Conservation (phyloP, 192 early-diverging fungal genomes). For the Backusella tarrabulga region DNA sequence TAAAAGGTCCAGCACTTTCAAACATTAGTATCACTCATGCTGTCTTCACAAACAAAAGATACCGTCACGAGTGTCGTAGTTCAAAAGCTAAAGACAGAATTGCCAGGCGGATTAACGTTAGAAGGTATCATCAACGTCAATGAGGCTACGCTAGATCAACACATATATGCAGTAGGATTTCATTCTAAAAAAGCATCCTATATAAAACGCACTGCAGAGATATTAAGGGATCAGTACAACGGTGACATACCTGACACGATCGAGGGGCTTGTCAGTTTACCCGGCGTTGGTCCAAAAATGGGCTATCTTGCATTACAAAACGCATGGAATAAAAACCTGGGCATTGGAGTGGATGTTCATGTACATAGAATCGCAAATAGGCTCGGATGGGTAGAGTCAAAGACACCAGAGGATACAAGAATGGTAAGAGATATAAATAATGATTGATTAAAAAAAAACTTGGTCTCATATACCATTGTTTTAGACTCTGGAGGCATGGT, state of each 20-base stretch:
- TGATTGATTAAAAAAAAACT: not conserved
- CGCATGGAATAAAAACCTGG: slow-evolving; percentile 83
- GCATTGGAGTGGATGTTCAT: slow-evolving; percentile 96
- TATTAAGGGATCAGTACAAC: slow-evolving; percentile 67
- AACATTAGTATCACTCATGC: slow-evolving; percentile 80
- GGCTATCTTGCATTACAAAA: slow-evolving; percentile 80
- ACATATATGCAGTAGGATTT: slow-evolving; percentile 85
- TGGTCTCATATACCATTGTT: not conserved
- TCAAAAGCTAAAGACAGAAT: slow-evolving; percentile 55
- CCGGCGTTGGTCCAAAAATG: slow-evolving; percentile 97
- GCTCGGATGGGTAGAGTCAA: slow-evolving; percentile 83
- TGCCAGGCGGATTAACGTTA: slow-evolving; percentile 69
- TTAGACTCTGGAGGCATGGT: slow-evolving; percentile 72
- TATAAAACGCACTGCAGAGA: slow-evolving; percentile 76
- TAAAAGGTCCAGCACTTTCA: slow-evolving; percentile 63
- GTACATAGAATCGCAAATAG: slow-evolving; percentile 89
- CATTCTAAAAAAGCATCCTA: slow-evolving; percentile 84
- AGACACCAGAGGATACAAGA: slow-evolving; percentile 80
- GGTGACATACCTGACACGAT: slow-evolving; percentile 84
- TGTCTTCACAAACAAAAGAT: slow-evolving; percentile 95
- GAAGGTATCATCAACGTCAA: slow-evolving; percentile 62
- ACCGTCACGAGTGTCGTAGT: slow-evolving; percentile 81
- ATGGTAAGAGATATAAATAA: slow-evolving; percentile 32
- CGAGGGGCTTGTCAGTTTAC: slow-evolving; percentile 73
- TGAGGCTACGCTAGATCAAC: slow-evolving; percentile 62